These are phyloP conservation scores for Vitis riparia DNA, from an alignment of 164 flowering plant genomes.

Conservation along the genomic window DNA sequence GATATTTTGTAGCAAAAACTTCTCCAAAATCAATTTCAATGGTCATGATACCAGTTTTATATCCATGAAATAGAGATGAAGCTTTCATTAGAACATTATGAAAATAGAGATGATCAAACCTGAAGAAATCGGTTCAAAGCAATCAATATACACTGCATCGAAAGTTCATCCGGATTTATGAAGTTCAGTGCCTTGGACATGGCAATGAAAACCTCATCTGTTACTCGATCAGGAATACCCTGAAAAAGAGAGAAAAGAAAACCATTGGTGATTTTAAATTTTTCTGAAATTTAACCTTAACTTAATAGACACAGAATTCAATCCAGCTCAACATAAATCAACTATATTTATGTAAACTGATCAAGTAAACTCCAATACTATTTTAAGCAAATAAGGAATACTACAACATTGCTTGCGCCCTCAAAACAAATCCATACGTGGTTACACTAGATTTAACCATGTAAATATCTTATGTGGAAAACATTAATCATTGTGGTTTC, in stretches of 20 bases:
- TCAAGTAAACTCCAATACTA: background rate
- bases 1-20: background rate
- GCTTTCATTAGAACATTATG: background rate
- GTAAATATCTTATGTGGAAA: background rate
- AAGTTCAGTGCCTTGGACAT: conserved; percentile 99
- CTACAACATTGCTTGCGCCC: too few relatives aligned
- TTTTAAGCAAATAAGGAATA: background rate
- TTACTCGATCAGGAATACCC: conserved; percentile 95
- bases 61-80: background rate
- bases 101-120: conserved; percentile 39
- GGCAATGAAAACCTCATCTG: conserved; percentile 90
- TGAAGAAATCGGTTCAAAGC: conserved; percentile 97
- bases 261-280: background rate
- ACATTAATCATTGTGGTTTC: background rate
- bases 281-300: background rate
- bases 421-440: too few relatives aligned
- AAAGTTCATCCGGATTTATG: conserved; percentile 97
- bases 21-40: conserved; percentile 1
- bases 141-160: conserved; percentile 96
- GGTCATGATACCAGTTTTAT: background rate
- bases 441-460: too few relatives aligned
- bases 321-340: background rate
- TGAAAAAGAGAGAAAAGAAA: conserved; percentile 20
- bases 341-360: background rate
- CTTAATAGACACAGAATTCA: background rate